Base-by-base conservation (phyloP, 371 early-diverging fungal species). In the Mortierella sp. region DNA sequence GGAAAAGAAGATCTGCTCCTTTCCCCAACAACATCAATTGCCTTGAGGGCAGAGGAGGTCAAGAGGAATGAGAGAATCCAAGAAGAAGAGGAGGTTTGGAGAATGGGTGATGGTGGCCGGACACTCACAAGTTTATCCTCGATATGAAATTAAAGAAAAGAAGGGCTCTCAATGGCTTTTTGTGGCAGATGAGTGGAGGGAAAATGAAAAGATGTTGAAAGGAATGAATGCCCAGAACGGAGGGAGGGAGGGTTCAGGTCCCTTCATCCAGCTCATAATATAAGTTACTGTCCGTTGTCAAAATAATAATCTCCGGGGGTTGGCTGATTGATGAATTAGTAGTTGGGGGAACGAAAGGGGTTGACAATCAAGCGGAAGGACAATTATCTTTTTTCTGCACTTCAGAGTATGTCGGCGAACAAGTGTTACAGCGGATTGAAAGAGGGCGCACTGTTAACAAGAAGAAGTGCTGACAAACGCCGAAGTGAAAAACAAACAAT, bases 131-230 rank as follows among this genome's bases (percentile, higher is more conserved):
- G 58, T n/a, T 56, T 56, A 56, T 56, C 58, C 58, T n/a, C n/a
- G 12, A 11, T 51, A 51, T 56, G 60, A 60, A 60, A 60, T 11
- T 14, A 60, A 60, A 35, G 27, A 35, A 63, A 51, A 60, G 60
- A 14, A 60, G 60, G 63, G 63, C 63, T 63, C 63, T 63, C 63
- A 63, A 63, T 2, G 35, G 38, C 63, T 18, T 63, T 63, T 63
- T 35, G 38, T 35, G 12, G 14, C 16, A 63, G 29, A 29, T 18
- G 63, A 35, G 38, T 63, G 18, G 63, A 51, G 51, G 60, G 29
- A 29, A 60, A 12, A 55, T 0, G 24, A 56, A 29, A 58, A 29
- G 16, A 21, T 18, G 63, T 32, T 32, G 60, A 49, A 18, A 16
- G 49, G 49, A 49, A 49, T 49, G 49, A 46, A 2, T 48, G 60